Evolutionary conservation across 352 stramenopile genomes (phyloP), one percentile per base, ranked within the genome.

Genomic region (Achlya hypogyna): DNA sequence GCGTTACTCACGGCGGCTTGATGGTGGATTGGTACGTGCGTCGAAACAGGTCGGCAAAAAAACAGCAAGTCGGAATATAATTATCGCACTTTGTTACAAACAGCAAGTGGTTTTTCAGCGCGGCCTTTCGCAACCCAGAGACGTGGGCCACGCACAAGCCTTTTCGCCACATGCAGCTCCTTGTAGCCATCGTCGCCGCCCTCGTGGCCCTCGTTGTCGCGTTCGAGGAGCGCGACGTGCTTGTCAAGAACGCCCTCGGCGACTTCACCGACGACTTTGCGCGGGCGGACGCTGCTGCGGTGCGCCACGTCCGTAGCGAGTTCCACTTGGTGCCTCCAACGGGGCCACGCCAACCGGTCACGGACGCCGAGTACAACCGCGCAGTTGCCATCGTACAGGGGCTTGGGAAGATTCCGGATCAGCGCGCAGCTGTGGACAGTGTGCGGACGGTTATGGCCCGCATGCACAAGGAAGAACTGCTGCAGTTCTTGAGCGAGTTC

Each of bases 181-280:
- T 35, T 20, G 49, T 56, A 20, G 12, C 25, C 31, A n/a, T 35
- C 8, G 49, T 56, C 25, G 12, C n/a, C 12, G n/a, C 12, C 38
- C 49, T 56, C 31, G 25, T 10, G 2, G 25, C 12, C 49, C 8
- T 56, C 31, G 49, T 10, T 8, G 49, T n/a, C 25, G 49, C 49
- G 12, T 56, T 27, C 49, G 38, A 45, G 12, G 8, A 56, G 12
- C 25, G 49, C 49, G 49, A 56, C 31, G 49, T 56, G 14, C 49
- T 56, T 10, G 49, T 56, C 49, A 56, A 56, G 49, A 56, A 56
- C 8, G 31, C 49, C 12, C 31, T 56, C 25, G 49, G 49, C 25
- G 49, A 56, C 12, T 56, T 56, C 31, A 56, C 49, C 8, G 49
- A 56, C 16, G 49, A 56, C 49, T 56, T 56, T 56, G 49, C 25